Base-by-base conservation (phyloP, 1,284 basidiomycete species). In the Meripilus lineatus region DNA sequence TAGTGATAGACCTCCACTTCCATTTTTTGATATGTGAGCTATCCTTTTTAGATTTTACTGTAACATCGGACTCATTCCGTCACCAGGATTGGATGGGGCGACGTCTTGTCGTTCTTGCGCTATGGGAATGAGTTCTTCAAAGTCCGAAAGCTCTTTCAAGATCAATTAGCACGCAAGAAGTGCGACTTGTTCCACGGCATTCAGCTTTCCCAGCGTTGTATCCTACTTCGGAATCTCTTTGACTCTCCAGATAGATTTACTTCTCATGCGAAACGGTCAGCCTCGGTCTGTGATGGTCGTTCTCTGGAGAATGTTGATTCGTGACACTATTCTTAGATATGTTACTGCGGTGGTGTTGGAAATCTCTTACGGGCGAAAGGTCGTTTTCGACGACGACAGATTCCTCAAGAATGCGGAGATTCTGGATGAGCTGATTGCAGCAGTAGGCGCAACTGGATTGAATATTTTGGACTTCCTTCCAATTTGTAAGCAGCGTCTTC, bases 1-100 rank as follows among this genome's bases (percentile, higher is more conserved):
- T 36, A 50, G 45, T 11, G 34, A 53, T 36, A n/a, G 45, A 7
- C 47, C 46, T 8, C 10, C 33, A n/a, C 6, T 46, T 17, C 21
- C 38, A 11, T 23, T 46, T 30, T n/a, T 32, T 6, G 46, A 47
- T 24, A 7, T 47, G 42, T 37, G 21, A 28, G 46, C 17, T 8
- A 13, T 8, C n/a, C 10, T 30, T 30, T 10, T 30, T 10, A 30
- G 8, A 10, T 30, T n/a, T 5, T n/a, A 7, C 5, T 33, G 21
- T 18, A 6, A 13, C 32, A 25, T 30, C 40, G 4, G 25, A 21
- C 7, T 22, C 41, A 3, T 30, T 8, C 28, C 28, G 10, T 30
- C n/a, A 30, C 28, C 22, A 36, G 34, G 11, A 36, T 36, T 8
- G 34, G 34, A 11, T 36, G 34, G 34, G 8, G 10, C 8, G 34